A percentile compares a stretch with the other conserved stretches of the same genome.
Evolutionary conservation across 768 basidiomycete species (phyloP).

Genomic region (Hydnomerulius pinastri): DNA sequence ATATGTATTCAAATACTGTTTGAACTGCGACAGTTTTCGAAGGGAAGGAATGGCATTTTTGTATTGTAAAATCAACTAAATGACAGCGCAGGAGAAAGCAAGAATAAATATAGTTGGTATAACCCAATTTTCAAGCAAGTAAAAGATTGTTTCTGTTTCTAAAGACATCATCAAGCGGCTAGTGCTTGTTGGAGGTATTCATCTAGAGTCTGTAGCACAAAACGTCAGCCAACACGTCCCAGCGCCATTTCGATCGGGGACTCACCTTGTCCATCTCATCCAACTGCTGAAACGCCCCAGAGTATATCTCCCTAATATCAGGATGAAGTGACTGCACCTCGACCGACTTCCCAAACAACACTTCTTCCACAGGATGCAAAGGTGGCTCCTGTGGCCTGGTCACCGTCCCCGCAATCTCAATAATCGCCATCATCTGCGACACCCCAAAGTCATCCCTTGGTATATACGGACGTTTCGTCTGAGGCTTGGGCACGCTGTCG

Average conservation of each 20-base stretch:
- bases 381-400: constrained; percentile 36
- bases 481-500: constrained; percentile 32
- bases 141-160: neutral
- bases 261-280: constrained; percentile 80
- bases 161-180: constrained; percentile 12
- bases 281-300: constrained; percentile 66
- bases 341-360: constrained; percentile 68
- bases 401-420: constrained; percentile 61
- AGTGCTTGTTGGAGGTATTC: constrained; percentile 31
- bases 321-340: constrained; percentile 71
- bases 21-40: no score
- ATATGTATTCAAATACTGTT: neutral
- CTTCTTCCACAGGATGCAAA: constrained; percentile 68
- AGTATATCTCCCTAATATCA: constrained; percentile 68
- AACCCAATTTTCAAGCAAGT: neutral
- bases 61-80: neutral
- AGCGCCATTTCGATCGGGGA: neutral
- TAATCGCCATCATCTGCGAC: constrained; percentile 83
- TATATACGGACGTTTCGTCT: constrained; percentile 47
- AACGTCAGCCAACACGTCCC: constrained; percentile 2
- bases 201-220: constrained; percentile 24
- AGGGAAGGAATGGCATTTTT: neutral
- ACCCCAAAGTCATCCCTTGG: constrained; percentile 88
- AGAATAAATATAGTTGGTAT: neutral
- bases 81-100: neutral